Conservation (phyloP, 768 basidiomycete species). For the Trametes villosa region DNA sequence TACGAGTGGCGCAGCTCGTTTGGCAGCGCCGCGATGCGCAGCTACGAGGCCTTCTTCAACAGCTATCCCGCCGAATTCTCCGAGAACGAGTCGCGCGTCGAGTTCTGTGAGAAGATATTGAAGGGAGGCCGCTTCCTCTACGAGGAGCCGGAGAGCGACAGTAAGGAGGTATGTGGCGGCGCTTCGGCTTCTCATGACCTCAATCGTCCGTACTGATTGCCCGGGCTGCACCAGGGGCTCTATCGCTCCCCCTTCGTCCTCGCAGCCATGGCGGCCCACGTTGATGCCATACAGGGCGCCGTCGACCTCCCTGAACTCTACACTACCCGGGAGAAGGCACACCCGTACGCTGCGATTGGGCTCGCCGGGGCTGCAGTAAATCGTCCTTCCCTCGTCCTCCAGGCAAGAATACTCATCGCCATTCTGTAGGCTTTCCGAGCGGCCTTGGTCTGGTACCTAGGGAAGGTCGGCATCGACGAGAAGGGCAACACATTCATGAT, state of each 20-base stretch:
- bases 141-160: not conserved
- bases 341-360: not conserved
- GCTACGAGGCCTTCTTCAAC: not conserved
- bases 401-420: no score
- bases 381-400: no score
- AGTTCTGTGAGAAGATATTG: not conserved
- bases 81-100: not conserved
- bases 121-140: not conserved
- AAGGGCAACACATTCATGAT: not conserved
- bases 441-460: not conserved
- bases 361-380: not conserved
- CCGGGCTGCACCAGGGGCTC: no score
- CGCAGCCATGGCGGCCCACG: no score
- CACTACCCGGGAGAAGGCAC: not conserved
- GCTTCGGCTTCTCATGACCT: no score
- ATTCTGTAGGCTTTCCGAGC: not conserved
- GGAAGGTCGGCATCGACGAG: not conserved
- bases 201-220: no score
- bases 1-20: no score
- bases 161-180: no score
- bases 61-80: not conserved
- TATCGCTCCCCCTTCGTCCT: no score
- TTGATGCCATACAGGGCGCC: not conserved
- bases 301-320: not conserved
- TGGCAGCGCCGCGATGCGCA: not conserved